These are phyloP conservation scores for Pythium oligandrum DNA, from an alignment of 352 stramenopile species.

Conservation along the genomic window DNA sequence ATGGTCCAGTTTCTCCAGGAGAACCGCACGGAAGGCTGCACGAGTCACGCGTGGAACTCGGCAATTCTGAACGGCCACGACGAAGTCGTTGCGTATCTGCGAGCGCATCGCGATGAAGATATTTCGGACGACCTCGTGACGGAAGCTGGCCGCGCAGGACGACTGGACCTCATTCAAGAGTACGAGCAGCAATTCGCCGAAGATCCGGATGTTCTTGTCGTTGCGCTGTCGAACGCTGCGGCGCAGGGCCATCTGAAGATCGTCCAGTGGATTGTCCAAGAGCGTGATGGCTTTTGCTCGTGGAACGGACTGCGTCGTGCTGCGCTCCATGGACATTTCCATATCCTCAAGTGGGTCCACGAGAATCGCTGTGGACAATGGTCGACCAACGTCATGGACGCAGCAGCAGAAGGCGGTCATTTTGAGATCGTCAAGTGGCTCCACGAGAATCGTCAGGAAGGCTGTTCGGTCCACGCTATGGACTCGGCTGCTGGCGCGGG, in stretches of 20 bases:
- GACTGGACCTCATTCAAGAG: constrained; percentile 19
- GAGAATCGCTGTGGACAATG: constrained; percentile 17
- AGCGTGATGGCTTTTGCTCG: constrained; percentile 20
- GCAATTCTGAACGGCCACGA: constrained; percentile 19
- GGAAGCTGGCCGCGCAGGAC: constrained; percentile 10
- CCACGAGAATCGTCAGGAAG: constrained; percentile 17
- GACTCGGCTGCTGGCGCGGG: constrained; percentile 13
- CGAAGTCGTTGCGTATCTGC: constrained; percentile 17
- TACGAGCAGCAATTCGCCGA: constrained; percentile 18
- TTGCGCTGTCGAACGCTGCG: constrained; percentile 16
- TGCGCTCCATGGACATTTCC: constrained; percentile 16
- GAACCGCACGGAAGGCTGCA: constrained; percentile 22
- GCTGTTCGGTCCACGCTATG: constrained; percentile 22
- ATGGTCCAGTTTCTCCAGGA: constrained; percentile 20
- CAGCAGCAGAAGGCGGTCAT: constrained; percentile 16
- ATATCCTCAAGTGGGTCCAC: constrained; percentile 22
- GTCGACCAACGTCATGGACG: constrained; percentile 21
- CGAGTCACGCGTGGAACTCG: constrained; percentile 10
- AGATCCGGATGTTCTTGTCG: constrained; percentile 8
- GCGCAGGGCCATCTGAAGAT: constrained; percentile 20
- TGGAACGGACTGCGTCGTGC: constrained; percentile 21
- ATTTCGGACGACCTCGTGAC: constrained; percentile 18
- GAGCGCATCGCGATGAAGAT: constrained; percentile 14
- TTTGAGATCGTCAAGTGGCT: constrained; percentile 24
- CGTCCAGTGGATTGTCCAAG: constrained; percentile 21